Evolutionary conservation across 305 asterid species (phyloP).

Genomic region (Coffea humblotiana): DNA sequence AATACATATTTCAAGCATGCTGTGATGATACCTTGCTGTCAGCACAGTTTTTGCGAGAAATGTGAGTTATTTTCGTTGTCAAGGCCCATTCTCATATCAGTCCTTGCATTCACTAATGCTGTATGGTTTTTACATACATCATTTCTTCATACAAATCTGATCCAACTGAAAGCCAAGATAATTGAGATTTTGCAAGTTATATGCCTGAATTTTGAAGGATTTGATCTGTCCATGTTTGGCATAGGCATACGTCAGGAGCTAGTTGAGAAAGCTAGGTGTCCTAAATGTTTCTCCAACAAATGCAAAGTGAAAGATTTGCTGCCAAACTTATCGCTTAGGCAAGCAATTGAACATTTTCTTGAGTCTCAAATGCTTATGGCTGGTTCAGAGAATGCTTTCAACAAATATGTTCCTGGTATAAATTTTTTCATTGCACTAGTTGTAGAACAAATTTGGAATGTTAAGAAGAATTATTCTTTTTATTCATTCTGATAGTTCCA

Average conservation of each 20-base stretch:
- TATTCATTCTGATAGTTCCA: background rate
- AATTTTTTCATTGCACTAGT: background rate
- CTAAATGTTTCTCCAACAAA: slow-evolving; percentile 69
- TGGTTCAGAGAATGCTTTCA: slow-evolving; percentile 47
- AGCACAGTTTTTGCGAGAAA: slow-evolving; percentile 85
- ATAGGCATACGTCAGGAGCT: slow-evolving; percentile 74
- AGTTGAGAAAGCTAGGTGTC: slow-evolving; percentile 63
- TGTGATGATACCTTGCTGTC: slow-evolving; percentile 97
- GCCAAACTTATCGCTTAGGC: slow-evolving; percentile 77
- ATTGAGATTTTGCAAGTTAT: background rate
- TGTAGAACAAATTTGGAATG: background rate
- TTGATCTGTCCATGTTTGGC: slow-evolving; percentile 5
- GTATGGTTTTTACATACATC: background rate
- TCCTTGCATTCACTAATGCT: background rate
- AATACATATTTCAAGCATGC: slow-evolving; percentile 73
- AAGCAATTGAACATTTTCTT: slow-evolving; percentile 68
- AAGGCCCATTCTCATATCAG: background rate
- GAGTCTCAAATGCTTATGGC: slow-evolving; percentile 54
- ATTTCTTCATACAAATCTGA: background rate
- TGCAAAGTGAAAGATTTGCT: slow-evolving; percentile 62
- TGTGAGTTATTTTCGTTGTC: slow-evolving; percentile 57
- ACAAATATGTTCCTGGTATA: slow-evolving; percentile 72
- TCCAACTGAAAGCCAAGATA: slow-evolving; percentile 2
- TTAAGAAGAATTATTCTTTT: background rate
- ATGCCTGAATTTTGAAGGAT: slow-evolving; percentile 6